phyloP scores from a whole-genome alignment of 257 asterid genomes.

The Scutellaria galericulata region DNA sequence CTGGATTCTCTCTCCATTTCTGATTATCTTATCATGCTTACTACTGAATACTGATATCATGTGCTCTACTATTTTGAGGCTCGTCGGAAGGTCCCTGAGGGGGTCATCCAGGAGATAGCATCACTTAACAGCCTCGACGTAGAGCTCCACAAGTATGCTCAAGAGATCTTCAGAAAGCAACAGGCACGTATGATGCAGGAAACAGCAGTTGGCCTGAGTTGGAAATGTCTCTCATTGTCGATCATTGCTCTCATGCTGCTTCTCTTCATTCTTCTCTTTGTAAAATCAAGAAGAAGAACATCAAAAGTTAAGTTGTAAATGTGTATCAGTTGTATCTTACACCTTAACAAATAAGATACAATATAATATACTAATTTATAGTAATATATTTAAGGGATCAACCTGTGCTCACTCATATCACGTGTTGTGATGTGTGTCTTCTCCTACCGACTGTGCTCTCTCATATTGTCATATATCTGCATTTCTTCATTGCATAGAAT shows the following conservation, averaged over 20 bases:
- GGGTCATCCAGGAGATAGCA: constrained; percentile 63
- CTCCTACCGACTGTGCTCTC: too few relatives aligned
- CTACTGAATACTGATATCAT: constrained; percentile 1
- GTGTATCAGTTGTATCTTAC: not conserved
- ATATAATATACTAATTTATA: too few relatives aligned
- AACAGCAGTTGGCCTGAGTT: too few relatives aligned
- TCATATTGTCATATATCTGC: not conserved
- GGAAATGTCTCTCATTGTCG: constrained; percentile 47
- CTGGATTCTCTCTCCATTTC: too few relatives aligned
- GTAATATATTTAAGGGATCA: too few relatives aligned
- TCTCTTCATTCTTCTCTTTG: constrained; percentile 50
- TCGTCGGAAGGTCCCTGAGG: constrained; percentile 63
- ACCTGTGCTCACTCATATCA: too few relatives aligned
- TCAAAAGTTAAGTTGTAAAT: constrained; percentile 67
- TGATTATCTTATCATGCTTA: not conserved
- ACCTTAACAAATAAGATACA: too few relatives aligned
- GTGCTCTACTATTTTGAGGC: constrained; percentile 52
- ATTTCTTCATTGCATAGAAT: constrained; percentile 11
- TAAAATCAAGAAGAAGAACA: constrained; percentile 70
- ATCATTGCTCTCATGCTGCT: constrained; percentile 46
- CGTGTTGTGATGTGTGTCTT: too few relatives aligned
- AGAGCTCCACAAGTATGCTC: constrained; percentile 78
- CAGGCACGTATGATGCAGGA: constrained; percentile 43
- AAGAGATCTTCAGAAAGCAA: constrained; percentile 64
- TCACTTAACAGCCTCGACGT: constrained; percentile 73